phyloP scores from a whole-genome alignment of 768 basidiomycete genomes.

The Phlegmacium glaucopus region DNA sequence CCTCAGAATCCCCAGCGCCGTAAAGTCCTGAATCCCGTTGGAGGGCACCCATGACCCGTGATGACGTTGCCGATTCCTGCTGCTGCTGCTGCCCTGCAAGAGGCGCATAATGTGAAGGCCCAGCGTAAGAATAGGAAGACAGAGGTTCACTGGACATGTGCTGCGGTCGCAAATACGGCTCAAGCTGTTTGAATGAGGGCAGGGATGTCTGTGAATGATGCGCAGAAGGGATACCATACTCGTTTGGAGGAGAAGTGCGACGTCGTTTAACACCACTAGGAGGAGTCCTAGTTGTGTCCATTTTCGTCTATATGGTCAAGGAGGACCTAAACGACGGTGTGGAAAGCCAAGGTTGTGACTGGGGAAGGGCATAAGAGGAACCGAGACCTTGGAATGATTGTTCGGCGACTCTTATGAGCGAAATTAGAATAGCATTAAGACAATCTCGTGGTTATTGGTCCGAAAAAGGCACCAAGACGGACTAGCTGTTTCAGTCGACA shows the following conservation, averaged over 20 bases:
- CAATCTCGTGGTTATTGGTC: constrained; percentile 26
- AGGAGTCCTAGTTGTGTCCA: constrained; percentile 23
- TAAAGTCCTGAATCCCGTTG: constrained; percentile 29
- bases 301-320: constrained; percentile 11
- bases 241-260: constrained; percentile 18
- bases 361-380: constrained; percentile 29
- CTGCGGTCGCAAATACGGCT: constrained; percentile 56
- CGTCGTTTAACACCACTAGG: constrained; percentile 21
- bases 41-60: constrained; percentile 16
- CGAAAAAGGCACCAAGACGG: constrained; percentile 36
- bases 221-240: constrained; percentile 17
- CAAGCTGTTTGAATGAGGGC: constrained; percentile 67
- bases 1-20: constrained; percentile 50
- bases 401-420: constrained; percentile 30
- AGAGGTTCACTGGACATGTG: constrained; percentile 14
- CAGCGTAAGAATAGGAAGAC: constrained; percentile 8
- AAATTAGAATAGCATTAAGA: constrained; percentile 22
- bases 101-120: constrained; percentile 10
- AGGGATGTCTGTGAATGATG: constrained; percentile 38
- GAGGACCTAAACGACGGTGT: constrained; percentile 9
- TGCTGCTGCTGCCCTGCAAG: constrained; percentile 1
- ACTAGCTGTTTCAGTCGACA: constrained; percentile 29
- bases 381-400: constrained; percentile 23
- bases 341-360: constrained; percentile 11
- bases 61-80: constrained; percentile 7